Evolutionary conservation across 441 rosid species (phyloP), one percentile per base, ranked within the genome.

Genomic region (Gossypium trilobum): DNA sequence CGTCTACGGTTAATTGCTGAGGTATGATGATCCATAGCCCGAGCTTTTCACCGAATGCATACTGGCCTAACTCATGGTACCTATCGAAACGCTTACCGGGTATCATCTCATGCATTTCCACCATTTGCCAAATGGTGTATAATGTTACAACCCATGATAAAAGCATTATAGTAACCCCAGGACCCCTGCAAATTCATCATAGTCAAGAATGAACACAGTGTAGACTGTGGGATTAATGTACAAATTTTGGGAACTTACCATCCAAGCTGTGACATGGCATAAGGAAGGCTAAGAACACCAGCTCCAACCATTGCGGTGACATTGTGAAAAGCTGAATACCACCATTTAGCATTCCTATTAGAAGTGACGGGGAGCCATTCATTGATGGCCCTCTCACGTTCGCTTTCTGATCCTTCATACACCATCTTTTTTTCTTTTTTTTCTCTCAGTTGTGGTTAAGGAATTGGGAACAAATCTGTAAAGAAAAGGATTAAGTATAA

Each of bases 111-210:
- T 90, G 97, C 95, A 92, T 87, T 73, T 92, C 91, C 39, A 92
- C 97, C 97, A 90, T 92, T 71, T 90, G 95, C 95, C 97, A 90
- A 2, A 90, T 68, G 2, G 97, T 90, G 80, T 89, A 92, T 20
- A 90, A 73, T 27, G 96, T 89, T 51, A 89, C 78, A 5, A 86
- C 2, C 96, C 97, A 90, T 68, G 96, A 90, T 52, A 87, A 4
- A 29, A 78, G 2, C 57, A 90, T 80, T 4, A 86, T 54, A 2
- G 77, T 78, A 2, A 87, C 76, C 33, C 96, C 97, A 8, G 91
- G 90, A 68, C 93, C 95, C 96, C 97, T 90, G 42, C 23, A 79
- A 19, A 6, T 11, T 7, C 16, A 63, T 36, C 14, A 13, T 36
- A 39, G 2, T 63, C 25, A 58, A 55, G 1, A 19, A 19, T 33